Conservation (phyloP, 495 filamentous ascomycete species). For the Tuber indicum region DNA sequence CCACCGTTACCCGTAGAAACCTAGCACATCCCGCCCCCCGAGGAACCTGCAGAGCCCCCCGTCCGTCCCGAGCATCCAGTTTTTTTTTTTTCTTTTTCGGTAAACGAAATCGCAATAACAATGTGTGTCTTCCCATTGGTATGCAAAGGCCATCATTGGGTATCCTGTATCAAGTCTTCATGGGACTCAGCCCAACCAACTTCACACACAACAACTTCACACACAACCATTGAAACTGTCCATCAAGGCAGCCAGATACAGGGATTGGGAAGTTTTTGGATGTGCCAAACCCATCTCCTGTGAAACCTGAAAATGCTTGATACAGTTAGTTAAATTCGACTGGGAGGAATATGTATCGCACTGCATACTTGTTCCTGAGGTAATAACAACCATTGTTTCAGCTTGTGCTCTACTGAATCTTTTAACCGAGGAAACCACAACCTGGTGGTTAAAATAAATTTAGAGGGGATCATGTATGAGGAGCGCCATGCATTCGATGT, state of each 20-base stretch:
- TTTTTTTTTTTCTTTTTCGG: too few species aligned
- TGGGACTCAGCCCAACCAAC: background rate
- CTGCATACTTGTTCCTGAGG: background rate
- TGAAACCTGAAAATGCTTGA: background rate
- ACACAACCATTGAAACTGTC: too few species aligned
- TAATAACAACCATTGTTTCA: background rate
- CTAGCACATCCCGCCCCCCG: too few species aligned
- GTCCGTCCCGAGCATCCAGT: too few species aligned
- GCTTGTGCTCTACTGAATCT: background rate
- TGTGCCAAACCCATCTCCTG: background rate
- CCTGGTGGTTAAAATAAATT: background rate
- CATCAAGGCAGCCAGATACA: background rate
- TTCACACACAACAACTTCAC: background rate
- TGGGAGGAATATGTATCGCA: background rate
- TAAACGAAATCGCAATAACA: too few species aligned
- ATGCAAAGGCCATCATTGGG: constrained; percentile 47
- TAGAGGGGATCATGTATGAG: background rate
- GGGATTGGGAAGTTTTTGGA: background rate
- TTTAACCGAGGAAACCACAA: background rate
- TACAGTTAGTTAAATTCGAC: constrained; percentile 23
- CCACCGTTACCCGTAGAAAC: too few species aligned
- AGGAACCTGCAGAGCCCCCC: too few species aligned
- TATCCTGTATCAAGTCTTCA: background rate
- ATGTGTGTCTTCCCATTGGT: too few species aligned
- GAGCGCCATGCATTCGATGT: background rate